Conservation (phyloP, 2,329 filamentous ascomycete species). For the Zymoseptoria passerinii region DNA sequence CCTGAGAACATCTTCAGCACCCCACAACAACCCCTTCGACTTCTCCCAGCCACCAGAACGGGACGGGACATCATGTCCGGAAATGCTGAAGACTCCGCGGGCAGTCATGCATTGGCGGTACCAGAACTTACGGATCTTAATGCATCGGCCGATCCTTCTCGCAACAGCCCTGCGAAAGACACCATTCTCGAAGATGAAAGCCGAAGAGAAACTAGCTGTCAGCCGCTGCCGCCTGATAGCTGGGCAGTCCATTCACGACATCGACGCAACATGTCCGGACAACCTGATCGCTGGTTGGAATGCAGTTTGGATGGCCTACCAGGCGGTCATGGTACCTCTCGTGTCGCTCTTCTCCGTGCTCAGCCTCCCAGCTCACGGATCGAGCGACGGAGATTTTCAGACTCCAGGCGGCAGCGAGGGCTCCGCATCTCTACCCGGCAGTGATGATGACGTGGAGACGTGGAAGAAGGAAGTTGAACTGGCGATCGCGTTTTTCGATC, state of each 20-base stretch:
- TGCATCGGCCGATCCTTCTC: constrained; percentile 65
- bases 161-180: constrained; percentile 49
- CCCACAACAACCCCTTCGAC: constrained; percentile 32
- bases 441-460: constrained; percentile 29
- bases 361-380: constrained; percentile 4
- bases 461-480: constrained; percentile 37
- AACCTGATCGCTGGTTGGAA: constrained; percentile 76
- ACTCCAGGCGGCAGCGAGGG: constrained; percentile 40
- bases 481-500: constrained; percentile 36
- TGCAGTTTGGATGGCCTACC: constrained; percentile 73
- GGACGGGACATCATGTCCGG: constrained; percentile 44
- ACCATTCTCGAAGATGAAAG: constrained; percentile 44
- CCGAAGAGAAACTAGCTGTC: constrained; percentile 60
- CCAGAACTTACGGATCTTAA: constrained; percentile 66
- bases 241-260: constrained; percentile 62
- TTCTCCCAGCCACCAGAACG: constrained; percentile 56
- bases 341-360: constrained; percentile 54
- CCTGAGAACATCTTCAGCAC: constrained; percentile 5
- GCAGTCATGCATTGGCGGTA: constrained; percentile 78
- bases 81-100: constrained; percentile 60
- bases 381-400: neutral
- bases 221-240: constrained; percentile 62
- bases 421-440: constrained; percentile 8
- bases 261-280: constrained; percentile 59
- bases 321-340: constrained; percentile 70